Evolutionary conservation across 169 alveolate genomes (phyloP).

Genomic region (Plasmodium reichenowi): DNA sequence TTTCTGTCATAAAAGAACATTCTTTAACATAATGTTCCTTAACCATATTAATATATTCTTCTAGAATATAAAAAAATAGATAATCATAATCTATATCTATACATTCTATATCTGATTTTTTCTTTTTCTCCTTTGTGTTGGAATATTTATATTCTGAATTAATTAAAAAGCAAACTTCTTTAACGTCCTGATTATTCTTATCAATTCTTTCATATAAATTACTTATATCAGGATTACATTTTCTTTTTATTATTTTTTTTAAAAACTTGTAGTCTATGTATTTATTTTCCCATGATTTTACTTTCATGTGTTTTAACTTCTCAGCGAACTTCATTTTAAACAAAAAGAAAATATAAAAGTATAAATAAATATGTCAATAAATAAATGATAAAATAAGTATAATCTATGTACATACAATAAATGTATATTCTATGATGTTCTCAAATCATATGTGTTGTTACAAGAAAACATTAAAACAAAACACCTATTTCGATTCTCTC

Average conservation of each 20-base stretch:
- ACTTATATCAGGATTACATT: constrained; percentile 40
- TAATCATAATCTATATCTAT: constrained; percentile 77
- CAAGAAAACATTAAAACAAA: too few relatives aligned
- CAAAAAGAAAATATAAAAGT: background rate
- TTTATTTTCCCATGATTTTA: constrained; percentile 78
- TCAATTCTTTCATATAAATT: constrained; percentile 28
- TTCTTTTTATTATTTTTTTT: constrained; percentile 25
- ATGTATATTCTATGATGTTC: background rate
- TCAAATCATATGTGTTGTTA: too few relatives aligned
- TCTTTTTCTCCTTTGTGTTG: constrained; percentile 31
- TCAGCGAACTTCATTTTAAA: constrained; percentile 80
- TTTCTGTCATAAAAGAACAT: constrained; percentile 77
- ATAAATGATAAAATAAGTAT: background rate
- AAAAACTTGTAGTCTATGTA: constrained; percentile 71
- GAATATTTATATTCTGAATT: constrained; percentile 10
- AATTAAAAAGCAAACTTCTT: constrained; percentile 52
- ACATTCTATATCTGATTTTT: constrained; percentile 21
- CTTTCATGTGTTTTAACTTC: constrained; percentile 68
- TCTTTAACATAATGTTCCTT: constrained; percentile 80
- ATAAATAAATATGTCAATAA: background rate
- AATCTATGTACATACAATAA: background rate
- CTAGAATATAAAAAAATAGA: constrained; percentile 70
- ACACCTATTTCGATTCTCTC: too few relatives aligned
- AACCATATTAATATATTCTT: constrained; percentile 81
- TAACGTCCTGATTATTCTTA: constrained; percentile 38